Conservation (phyloP, 108 stramenopile genomes). For the Cyclotella choctawhatcheeana region DNA sequence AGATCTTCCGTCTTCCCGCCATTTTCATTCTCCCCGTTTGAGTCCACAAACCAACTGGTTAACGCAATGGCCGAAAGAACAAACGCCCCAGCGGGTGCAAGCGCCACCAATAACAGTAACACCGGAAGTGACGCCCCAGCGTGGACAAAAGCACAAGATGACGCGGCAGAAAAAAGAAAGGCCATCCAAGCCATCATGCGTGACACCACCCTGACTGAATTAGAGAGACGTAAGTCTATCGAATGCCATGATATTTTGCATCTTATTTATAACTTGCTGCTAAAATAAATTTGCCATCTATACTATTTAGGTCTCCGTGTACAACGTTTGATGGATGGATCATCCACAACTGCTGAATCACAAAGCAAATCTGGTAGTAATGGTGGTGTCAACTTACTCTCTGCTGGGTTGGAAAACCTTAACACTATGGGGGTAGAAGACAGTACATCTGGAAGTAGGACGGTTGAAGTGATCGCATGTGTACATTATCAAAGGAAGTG, state of each 20-base stretch:
- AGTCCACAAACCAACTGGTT: background rate
- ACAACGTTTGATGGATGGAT: slow-evolving; percentile 82
- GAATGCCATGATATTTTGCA: too few relatives aligned
- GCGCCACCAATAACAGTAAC: background rate
- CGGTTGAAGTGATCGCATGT: slow-evolving; percentile 49
- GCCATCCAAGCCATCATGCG: slow-evolving; percentile 82
- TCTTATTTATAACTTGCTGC: too few relatives aligned
- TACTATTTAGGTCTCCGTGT: too few relatives aligned
- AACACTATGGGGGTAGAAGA: background rate
- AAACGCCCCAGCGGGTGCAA: background rate
- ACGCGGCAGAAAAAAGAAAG: slow-evolving; percentile 63
- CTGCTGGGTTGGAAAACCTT: background rate
- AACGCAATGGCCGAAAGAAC: background rate
- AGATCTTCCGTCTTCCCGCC: too few relatives aligned
- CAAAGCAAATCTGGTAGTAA: slow-evolving; percentile 4
- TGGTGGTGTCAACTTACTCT: slow-evolving; percentile 5
- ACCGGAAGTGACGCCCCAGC: background rate
- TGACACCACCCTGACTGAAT: slow-evolving; percentile 66
- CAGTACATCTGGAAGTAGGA: slow-evolving; percentile 6
- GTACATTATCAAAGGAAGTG: slow-evolving; percentile 88
- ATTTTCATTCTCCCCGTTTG: too few relatives aligned
- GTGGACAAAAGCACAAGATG: slow-evolving; percentile 26
- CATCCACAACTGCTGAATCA: slow-evolving; percentile 1
- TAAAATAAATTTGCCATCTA: too few relatives aligned
- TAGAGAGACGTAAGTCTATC: slow-evolving; percentile 75